Base-by-base conservation (phyloP, 495 filamentous ascomycete species). In the Penicillium diatomitis region DNA sequence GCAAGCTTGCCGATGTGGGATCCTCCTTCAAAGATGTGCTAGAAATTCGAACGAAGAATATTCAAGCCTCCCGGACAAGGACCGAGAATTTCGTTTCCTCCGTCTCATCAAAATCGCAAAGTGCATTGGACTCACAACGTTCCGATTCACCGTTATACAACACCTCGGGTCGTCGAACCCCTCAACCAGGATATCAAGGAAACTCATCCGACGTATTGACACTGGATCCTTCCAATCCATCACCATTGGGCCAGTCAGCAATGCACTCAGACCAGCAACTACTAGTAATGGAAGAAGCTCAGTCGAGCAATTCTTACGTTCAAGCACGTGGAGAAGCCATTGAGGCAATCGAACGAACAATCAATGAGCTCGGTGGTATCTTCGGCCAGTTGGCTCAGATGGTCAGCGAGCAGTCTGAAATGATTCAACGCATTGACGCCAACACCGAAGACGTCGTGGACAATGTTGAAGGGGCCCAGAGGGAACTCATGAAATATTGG, bases 21-120 rank as follows among this genome's bases (percentile, higher is more conserved):
- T 87, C 84, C 40, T 95, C 88, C 63, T 97, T 98, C 78, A 96
- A 97, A 66, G 91, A 96, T 55, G 91, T 97, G 0, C 76, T 97
- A 8, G 92, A 98, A 62, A 88, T 96, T 27, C 83, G 92, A 32
- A 98, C 92, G 40, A 96, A 96, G 73, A 98, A 98, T 66, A 96
- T 97, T 44, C 94, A 96, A 66, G 94, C 94, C 8, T 91, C 88
- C 39, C 78, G 88, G 34, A 84, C 87, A 38, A 73, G 92, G 48
- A 96, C 92, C 43, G 94, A 98, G 64, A 92, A 96, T 60, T 98
- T 98, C 53, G 87, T 97, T 27, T 90, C 87, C 2, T 88, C 86
- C 8, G 88, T 94, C 37, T 87, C 85, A 3, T 80, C 85, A 37
- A 88, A 91, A 49, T 81, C 86, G 32, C 86, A 87, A 51, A 76